These are phyloP conservation scores for Sclerotinia minor DNA, from an alignment of 2,329 filamentous ascomycete species.

Conservation along the genomic window DNA sequence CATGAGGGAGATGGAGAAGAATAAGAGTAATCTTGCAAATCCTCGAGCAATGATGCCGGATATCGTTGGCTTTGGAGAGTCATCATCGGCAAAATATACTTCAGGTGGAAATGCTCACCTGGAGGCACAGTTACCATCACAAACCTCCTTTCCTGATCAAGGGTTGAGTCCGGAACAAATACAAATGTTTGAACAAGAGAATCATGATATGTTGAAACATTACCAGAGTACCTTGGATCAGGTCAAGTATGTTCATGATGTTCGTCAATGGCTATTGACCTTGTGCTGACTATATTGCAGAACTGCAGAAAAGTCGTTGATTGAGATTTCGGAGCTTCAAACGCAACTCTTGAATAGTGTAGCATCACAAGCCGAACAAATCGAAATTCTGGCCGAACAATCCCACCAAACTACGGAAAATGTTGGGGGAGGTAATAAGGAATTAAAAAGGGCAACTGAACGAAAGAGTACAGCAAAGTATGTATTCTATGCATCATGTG, in stretches of 20 bases:
- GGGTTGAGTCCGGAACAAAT: constrained; percentile 78
- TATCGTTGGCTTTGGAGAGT: constrained; percentile 35
- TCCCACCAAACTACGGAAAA: constrained; percentile 81
- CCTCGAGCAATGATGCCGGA: constrained; percentile 46
- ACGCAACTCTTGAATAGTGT: constrained; percentile 85
- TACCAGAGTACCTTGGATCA: constrained; percentile 94
- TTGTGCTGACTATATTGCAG: constrained; percentile 48
- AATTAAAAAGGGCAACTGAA: constrained; percentile 80
- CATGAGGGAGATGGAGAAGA: constrained; percentile 83
- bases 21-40: constrained; percentile 80
- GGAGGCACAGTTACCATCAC: constrained; percentile 36
- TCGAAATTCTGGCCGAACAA: constrained; percentile 84
- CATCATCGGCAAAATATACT: constrained; percentile 29
- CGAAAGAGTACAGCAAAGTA: constrained; percentile 71
- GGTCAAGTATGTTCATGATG: constrained; percentile 66
- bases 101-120: constrained; percentile 28
- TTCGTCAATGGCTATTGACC: neutral
- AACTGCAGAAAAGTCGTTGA: constrained; percentile 81
- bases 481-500: constrained; percentile 78
- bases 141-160: constrained; percentile 31
- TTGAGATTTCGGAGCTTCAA: constrained; percentile 92
- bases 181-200: constrained; percentile 91
- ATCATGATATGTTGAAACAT: constrained; percentile 87
- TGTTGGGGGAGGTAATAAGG: constrained; percentile 83
- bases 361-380: constrained; percentile 80